phyloP scores from a whole-genome alignment of 805 yeast species.

The Ogataea ramenticola region DNA sequence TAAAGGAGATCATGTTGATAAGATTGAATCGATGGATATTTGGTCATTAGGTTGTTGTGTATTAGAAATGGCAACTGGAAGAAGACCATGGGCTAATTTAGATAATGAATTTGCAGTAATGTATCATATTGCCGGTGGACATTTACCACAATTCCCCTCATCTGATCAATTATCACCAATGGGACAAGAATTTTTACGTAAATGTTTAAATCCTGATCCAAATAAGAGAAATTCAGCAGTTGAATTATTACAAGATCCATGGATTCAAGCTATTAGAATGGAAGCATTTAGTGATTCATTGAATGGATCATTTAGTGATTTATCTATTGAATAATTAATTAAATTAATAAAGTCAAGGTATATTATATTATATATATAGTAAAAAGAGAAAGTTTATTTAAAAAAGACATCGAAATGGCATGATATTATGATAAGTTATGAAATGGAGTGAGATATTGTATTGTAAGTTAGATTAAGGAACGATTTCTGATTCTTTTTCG shows the following conservation, averaged over 20 bases:
- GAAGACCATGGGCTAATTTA: conserved; percentile 92
- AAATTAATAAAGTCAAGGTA: no score
- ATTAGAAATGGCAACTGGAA: conserved; percentile 93
- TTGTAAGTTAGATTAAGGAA: background rate
- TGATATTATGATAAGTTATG: background rate
- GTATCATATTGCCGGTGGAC: conserved; percentile 97
- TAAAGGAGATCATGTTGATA: conserved; percentile 60
- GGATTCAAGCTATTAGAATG: conserved; percentile 71
- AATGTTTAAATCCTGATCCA: conserved; percentile 81
- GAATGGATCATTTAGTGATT: conserved; percentile 13
- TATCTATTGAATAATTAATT: conserved; percentile 1
- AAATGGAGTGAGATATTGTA: no score
- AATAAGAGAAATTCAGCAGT: conserved; percentile 73
- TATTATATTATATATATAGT: no score
- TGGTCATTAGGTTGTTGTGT: conserved; percentile 98
- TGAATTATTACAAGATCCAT: conserved; percentile 80
- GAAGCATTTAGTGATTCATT: conserved; percentile 52
- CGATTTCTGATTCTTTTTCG: conserved; percentile 53
- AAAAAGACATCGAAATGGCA: background rate
- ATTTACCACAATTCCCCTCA: conserved; percentile 77
- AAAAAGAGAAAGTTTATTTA: background rate
- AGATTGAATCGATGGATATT: conserved; percentile 69
- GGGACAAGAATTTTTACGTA: conserved; percentile 64
- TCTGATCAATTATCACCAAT: conserved; percentile 67
- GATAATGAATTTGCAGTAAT: conserved; percentile 98